Evolutionary conservation across 768 basidiomycete species (phyloP), one percentile per base, ranked within the genome.

Genomic region (Termitomyces sp.): DNA sequence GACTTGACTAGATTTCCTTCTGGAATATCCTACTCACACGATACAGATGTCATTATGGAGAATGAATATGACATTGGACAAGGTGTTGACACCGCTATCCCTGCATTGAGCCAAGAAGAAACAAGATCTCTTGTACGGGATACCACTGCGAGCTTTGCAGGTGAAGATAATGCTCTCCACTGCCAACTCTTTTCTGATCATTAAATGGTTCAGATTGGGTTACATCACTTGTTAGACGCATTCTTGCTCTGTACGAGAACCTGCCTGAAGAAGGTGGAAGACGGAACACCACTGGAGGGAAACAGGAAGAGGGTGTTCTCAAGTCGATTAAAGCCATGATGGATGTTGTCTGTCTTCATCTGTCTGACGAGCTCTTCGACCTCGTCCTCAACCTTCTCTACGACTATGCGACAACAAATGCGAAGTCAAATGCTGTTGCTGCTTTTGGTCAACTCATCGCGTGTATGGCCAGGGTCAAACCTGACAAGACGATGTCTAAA

Each of bases 201-300:
- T 48, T 46, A n/a, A 50, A 54, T 40, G 56, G 31, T 50, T 61
- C 61, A 92, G 92, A 91, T 68, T 94, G 92, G 92, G 86, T 93
- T 12, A 82, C 82, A 0, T 85, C 88, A 25, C 82, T 94, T 36
- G 87, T 94, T 68, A 80, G 90, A 15, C 84, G 92, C 10, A 85
- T 94, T 56, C 79, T 94, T 56, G 84, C 91, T 1, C 75, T 98
- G 20, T 96, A 90, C 69, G 92, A 95, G 76, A 96, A 96, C 70
- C 77, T 98, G 5, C 96, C 96, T 0, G 96, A 98, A 71, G 96
- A 96, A 74, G 94, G 92, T 11, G 96, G 96, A 5, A 86, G 86
- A 76, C 85, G 82, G 74, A 91, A 91, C 63, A 88, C 83, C 40
- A 93, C 92, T 2, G 92, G 92, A 29, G 92, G 92, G n/a, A 91